Conservation (phyloP, 305 asterid species). For the Ajuga reptans region DNA sequence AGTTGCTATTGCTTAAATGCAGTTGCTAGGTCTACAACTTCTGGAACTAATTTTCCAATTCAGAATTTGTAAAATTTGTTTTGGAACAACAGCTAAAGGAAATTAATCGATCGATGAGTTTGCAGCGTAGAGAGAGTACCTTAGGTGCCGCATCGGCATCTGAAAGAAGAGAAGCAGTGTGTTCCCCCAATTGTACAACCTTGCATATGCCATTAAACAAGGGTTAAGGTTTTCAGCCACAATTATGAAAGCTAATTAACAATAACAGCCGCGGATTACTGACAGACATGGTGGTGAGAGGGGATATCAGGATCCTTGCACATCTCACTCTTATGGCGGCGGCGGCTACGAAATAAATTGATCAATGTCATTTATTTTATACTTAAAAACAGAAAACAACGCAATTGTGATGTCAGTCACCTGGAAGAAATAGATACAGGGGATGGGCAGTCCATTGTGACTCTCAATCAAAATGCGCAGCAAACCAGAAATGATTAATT, state of each 20-base stretch:
- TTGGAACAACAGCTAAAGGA: not conserved
- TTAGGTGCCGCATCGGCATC: slow-evolving; percentile 17
- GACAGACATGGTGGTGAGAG: slow-evolving; percentile 26
- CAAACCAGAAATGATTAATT: too few relatives aligned
- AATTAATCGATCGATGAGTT: not conserved
- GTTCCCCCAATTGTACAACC: slow-evolving; percentile 16
- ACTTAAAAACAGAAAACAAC: not conserved
- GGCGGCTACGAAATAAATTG: not conserved
- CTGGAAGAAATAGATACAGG: slow-evolving; percentile 8
- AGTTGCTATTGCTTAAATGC: not conserved
- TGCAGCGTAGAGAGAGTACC: slow-evolving; percentile 6
- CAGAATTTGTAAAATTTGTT: not conserved
- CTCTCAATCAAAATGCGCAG: too few relatives aligned
- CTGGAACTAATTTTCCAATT: not conserved
- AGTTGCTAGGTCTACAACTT: not conserved
- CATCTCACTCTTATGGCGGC: slow-evolving; percentile 17
- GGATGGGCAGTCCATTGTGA: slow-evolving; percentile 10
- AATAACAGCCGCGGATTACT: not conserved
- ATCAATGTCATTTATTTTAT: not conserved
- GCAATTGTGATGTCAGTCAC: not conserved
- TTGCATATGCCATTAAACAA: not conserved
- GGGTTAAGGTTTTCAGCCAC: slow-evolving; percentile 5
- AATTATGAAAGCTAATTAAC: not conserved
- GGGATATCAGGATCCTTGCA: slow-evolving; percentile 32
- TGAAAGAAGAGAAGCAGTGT: slow-evolving; percentile 14